Percentiles rank a stretch among this genome's conserved stretches.
phyloP scores from a whole-genome alignment of 2,329 filamentous ascomycete species.

The Oidium heveae region DNA sequence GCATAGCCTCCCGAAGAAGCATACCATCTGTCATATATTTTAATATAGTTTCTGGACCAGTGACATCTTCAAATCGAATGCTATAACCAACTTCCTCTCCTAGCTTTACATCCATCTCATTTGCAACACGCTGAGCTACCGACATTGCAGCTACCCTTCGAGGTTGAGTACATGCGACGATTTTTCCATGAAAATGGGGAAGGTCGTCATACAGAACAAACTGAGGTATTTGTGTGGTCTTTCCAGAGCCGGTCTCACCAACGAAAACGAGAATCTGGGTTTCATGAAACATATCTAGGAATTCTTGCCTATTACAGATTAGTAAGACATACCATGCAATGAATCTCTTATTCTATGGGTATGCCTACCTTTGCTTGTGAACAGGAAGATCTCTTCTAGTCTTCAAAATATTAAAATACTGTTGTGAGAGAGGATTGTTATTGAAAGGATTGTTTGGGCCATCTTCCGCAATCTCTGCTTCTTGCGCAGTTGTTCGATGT shows the following conservation, averaged over 20 bases:
- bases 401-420: slow-evolving; percentile 79
- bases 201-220: slow-evolving; percentile 95
- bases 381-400: slow-evolving; percentile 68
- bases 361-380: slow-evolving; percentile 53
- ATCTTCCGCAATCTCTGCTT: slow-evolving; percentile 54
- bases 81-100: slow-evolving; percentile 95
- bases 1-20: slow-evolving; percentile 86
- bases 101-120: slow-evolving; percentile 82
- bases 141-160: slow-evolving; percentile 97
- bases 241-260: slow-evolving; percentile 96
- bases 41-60: slow-evolving; percentile 63
- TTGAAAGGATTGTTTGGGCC: slow-evolving; percentile 71
- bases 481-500: slow-evolving; percentile 54
- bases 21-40: slow-evolving; percentile 99
- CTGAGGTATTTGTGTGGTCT: slow-evolving; percentile 96
- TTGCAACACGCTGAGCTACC: slow-evolving; percentile 87
- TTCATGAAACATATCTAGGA: slow-evolving; percentile 75
- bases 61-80: slow-evolving; percentile 95
- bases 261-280: slow-evolving; percentile 95
- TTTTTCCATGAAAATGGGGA: slow-evolving; percentile 61
- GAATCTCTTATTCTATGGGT: background rate
- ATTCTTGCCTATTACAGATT: slow-evolving; percentile 44
- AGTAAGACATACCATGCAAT: background rate
- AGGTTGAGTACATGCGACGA: slow-evolving; percentile 92
- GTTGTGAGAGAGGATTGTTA: slow-evolving; percentile 44